Base-by-base conservation (phyloP, 2,329 filamentous ascomycete species). In the Pseudogymnoascus sp. region DNA sequence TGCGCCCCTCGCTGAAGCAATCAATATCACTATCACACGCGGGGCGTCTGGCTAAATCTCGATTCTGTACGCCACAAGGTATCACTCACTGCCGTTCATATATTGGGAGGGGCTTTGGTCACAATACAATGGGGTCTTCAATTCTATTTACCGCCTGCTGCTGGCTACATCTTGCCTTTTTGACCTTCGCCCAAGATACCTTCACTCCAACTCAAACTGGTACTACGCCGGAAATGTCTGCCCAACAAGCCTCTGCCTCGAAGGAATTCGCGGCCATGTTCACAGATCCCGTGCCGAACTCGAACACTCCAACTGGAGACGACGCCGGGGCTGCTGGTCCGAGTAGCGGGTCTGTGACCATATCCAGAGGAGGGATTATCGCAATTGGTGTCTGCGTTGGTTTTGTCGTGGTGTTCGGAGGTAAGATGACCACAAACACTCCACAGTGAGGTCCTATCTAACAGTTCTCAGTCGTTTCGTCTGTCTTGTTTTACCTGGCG, bases 401-500 rank as follows among this genome's bases (percentile, higher is more conserved):
- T 8, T 72, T 82, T 10, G 84, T 90, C 7, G 81, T 84, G 36
- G 76, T 92, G 15, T 75, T 89, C 63, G 89, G 89, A 73, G 83
- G 89, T 92, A 78, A 71, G 84, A 72, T 24, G 44, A 29, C 33
- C 26, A 9, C 17, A 15, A 40, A 54, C 35, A 50, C 29, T 31
- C 21, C 5, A 7, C 13, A 57, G 35, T 3, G 40, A 31, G 39
- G 5, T 26, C 5, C 58, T 39, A 59, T 24, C 59, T 58, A 11
- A 9, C 11, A 61, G 54, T 44, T 60, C 33, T 66, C 59, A 67
- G 65, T 68, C 61, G 65, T 63, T 21, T 67, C 63, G 54, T 40
- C 66, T 88, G 88, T 86, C 64, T 82, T 94, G 29, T 95, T 89
- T 76, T 90, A 87, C 73, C 72, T 93, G 37, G 88, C 90, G 61